Percentiles rank a stretch among this genome's conserved stretches.
Evolutionary conservation across 1,284 basidiomycete species (phyloP).

Genomic region (Vanrija pseudolonga): DNA sequence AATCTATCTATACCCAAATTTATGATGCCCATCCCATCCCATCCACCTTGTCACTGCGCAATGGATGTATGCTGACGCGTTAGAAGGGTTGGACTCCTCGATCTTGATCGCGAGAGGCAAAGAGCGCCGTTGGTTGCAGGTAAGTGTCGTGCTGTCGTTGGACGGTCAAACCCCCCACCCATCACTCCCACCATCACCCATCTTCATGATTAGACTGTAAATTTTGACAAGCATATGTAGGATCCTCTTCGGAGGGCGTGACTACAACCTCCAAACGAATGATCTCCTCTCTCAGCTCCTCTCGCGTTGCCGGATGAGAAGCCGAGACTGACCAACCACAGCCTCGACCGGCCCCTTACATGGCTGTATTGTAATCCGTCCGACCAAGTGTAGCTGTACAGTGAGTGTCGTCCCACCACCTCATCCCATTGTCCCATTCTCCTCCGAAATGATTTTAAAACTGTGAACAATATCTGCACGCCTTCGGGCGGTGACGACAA

Average conservation of each 20-base stretch:
- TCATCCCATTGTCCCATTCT: not conserved
- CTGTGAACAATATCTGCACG: conserved; percentile 27
- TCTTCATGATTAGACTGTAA: conserved; percentile 37
- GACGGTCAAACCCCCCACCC: not conserved
- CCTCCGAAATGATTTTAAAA: conserved; percentile 12
- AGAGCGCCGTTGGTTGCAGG: not conserved
- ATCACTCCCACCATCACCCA: not conserved
- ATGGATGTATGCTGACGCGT: not conserved
- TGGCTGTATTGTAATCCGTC: not conserved
- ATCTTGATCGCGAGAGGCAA: too few relatives aligned
- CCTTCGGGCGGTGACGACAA: conserved; percentile 22
- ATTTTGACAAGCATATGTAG: conserved; percentile 50
- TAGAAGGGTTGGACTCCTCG: not conserved
- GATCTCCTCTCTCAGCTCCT: not conserved
- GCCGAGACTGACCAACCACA: not conserved
- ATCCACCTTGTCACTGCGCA: not conserved
- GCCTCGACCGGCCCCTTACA: too few relatives aligned
- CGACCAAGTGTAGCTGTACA: not conserved
- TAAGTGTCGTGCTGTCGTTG: not conserved
- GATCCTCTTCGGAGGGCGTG: conserved; percentile 41
- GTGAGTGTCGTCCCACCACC: conserved; percentile 1
- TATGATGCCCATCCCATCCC: conserved; percentile 14
- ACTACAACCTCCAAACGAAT: conserved; percentile 29
- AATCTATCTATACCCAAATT: conserved; percentile 49
- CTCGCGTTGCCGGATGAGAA: not conserved